A percentile compares a stretch with the other conserved stretches of the same genome.
Conservation (phyloP, 768 basidiomycete genomes). For the Collybia sp. region DNA sequence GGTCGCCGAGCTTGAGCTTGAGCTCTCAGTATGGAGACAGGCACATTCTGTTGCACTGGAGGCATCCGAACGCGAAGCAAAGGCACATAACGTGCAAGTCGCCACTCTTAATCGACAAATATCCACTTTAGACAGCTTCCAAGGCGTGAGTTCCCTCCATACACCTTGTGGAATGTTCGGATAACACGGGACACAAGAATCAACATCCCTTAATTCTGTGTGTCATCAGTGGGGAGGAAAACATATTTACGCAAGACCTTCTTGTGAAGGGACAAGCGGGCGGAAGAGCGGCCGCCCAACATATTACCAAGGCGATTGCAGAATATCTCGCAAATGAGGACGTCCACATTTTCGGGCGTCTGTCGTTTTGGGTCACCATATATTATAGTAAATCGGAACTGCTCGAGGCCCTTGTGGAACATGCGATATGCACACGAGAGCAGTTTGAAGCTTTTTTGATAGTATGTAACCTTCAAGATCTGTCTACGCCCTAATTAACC, state of each 20-base stretch:
- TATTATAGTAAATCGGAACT: conserved; percentile 64
- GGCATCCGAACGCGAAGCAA: conserved; percentile 55
- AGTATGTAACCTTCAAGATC: conserved; percentile 20
- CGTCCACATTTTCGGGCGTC: conserved; percentile 52
- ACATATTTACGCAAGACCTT: conserved; percentile 57
- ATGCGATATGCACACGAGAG: conserved; percentile 54
- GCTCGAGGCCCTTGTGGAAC: conserved; percentile 41
- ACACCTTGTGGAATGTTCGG: neutral
- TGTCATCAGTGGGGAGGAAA: conserved; percentile 69
- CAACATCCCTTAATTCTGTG: conserved; percentile 70
- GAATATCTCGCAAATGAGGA: conserved; percentile 62
- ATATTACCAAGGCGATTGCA: conserved; percentile 64
- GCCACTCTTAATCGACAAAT: conserved; percentile 62
- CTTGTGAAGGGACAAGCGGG: conserved; percentile 62
- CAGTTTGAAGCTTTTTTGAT: conserved; percentile 68
- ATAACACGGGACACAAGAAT: conserved; percentile 31
- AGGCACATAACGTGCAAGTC: conserved; percentile 65
- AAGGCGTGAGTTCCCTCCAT: conserved; percentile 20
- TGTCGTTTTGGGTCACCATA: conserved; percentile 74
- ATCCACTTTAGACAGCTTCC: conserved; percentile 50
- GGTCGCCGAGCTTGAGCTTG: conserved; percentile 63
- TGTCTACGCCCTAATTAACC: neutral
- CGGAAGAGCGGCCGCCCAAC: conserved; percentile 59
- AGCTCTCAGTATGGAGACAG: conserved; percentile 67
- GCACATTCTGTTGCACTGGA: conserved; percentile 63